Evolutionary conservation across 2,329 filamentous ascomycete genomes (phyloP), one percentile per base, ranked within the genome.

Genomic region (Aspergillus sp.): DNA sequence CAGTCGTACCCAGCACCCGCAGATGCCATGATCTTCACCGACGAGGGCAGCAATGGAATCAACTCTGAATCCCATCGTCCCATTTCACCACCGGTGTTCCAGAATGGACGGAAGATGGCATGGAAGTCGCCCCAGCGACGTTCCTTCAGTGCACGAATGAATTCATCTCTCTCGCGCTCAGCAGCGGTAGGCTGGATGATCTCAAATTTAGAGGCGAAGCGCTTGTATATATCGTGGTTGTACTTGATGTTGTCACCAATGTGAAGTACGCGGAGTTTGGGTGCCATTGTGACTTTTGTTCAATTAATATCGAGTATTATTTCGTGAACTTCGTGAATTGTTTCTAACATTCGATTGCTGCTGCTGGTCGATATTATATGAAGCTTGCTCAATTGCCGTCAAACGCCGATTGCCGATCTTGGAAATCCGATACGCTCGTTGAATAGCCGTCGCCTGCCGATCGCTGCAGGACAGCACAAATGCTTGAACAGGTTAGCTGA

Each of bases 51-150:
- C 7, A 79, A 57, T 0, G 68, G 65, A 40, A 84, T 77, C 13
- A 84, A 55, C 48, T 84, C 80, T 8, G 61, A 53, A 52, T 85
- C 77, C 79, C 79, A 83, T 19, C 74, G 74, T 1, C 78, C 79
- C 79, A 84, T 83, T 52, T 84, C 81, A 4, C 78, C 78, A 1
- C 81, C 81, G 0, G 79, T 82, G 45, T 78, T 77, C 78, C 79
- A 84, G 59, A 81, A 82, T 0, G 80, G 80, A 2, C 79, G 68
- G 51, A 80, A 79, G 37, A 76, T 69, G 45, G 76, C 78, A 11
- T 67, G 54, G 44, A 69, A 67, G 30, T 63, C 53, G 6, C 65
- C 65, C 47, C 60, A 71, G 48, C 62, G 65, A 9, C 61, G 58
- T 2, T 69, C 62, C 35, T 69, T 66, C 13, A 75, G 46, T 1